Evolutionary conservation across 768 basidiomycete species (phyloP).

Genomic region (Boletellus sp.): DNA sequence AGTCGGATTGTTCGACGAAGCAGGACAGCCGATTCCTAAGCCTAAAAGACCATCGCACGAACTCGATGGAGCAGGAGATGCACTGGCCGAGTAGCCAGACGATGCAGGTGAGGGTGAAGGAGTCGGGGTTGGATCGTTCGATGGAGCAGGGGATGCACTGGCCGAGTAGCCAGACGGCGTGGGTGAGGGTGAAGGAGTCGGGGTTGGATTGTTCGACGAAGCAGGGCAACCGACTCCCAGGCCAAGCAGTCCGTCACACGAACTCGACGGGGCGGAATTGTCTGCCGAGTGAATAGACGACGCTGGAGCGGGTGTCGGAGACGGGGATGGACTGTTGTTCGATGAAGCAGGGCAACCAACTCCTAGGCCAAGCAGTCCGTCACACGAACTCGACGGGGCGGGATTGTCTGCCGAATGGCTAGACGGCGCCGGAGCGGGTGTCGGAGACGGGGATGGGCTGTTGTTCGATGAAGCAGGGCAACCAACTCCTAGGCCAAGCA

Average conservation of each 20-base stretch:
- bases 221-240: slow-evolving; percentile 7
- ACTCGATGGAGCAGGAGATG: neutral
- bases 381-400: slow-evolving; percentile 9
- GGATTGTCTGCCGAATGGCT: neutral
- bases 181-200: slow-evolving; percentile 2
- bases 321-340: no score
- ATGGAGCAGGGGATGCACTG: neutral
- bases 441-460: neutral
- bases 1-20: neutral
- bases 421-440: neutral
- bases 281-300: neutral
- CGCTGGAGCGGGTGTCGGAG: neutral
- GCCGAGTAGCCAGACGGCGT: slow-evolving; percentile 2
- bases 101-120: neutral
- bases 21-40: slow-evolving; percentile 8
- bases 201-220: neutral
- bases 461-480: slow-evolving; percentile 9
- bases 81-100: neutral
- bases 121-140: neutral
- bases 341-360: slow-evolving; percentile 16
- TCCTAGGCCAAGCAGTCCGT: slow-evolving; percentile 18
- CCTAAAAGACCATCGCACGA: slow-evolving; percentile 11
- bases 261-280: neutral
- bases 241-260: slow-evolving; percentile 9
- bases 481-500: slow-evolving; percentile 8